Percentiles rank a stretch among this genome's conserved stretches.
Conservation (phyloP, 108 stramenopile species). For the Nitzschia inconspicua region DNA sequence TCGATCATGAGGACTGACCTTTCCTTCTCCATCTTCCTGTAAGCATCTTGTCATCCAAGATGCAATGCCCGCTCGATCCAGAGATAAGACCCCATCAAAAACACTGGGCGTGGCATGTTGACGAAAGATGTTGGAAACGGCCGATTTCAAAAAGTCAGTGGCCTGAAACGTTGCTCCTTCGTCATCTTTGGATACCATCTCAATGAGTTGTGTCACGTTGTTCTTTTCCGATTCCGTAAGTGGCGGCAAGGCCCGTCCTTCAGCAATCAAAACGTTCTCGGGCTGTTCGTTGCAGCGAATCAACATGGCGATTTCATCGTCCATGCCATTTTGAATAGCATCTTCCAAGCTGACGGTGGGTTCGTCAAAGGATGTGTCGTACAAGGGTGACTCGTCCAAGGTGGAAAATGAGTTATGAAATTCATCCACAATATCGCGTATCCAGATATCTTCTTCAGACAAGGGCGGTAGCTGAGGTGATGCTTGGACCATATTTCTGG, state of each 20-base stretch:
- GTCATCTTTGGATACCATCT: background rate
- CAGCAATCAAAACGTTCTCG: constrained; percentile 44
- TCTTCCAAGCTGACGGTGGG: background rate
- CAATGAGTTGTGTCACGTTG: constrained; percentile 40
- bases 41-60: constrained; percentile 68
- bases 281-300: constrained; percentile 75
- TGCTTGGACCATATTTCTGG: background rate
- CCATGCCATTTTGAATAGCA: constrained; percentile 40
- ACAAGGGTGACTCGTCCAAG: constrained; percentile 13
- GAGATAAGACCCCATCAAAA: constrained; percentile 4
- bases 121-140: constrained; percentile 55
- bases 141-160: constrained; percentile 54
- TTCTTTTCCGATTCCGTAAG: constrained; percentile 52
- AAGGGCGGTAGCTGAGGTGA: background rate
- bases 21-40: constrained; percentile 4
- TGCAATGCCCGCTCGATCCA: constrained; percentile 38
- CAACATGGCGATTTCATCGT: constrained; percentile 62
- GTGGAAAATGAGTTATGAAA: constrained; percentile 30
- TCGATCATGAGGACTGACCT: constrained; percentile 58
- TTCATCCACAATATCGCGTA: constrained; percentile 29
- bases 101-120: constrained; percentile 33
- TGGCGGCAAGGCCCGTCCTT: constrained; percentile 58
- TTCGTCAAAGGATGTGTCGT: constrained; percentile 31
- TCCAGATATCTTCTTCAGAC: constrained; percentile 38
- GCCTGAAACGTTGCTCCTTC: constrained; percentile 6